phyloP scores from a whole-genome alignment of 2,329 filamentous ascomycete species.

The Albifimbria verrucaria region DNA sequence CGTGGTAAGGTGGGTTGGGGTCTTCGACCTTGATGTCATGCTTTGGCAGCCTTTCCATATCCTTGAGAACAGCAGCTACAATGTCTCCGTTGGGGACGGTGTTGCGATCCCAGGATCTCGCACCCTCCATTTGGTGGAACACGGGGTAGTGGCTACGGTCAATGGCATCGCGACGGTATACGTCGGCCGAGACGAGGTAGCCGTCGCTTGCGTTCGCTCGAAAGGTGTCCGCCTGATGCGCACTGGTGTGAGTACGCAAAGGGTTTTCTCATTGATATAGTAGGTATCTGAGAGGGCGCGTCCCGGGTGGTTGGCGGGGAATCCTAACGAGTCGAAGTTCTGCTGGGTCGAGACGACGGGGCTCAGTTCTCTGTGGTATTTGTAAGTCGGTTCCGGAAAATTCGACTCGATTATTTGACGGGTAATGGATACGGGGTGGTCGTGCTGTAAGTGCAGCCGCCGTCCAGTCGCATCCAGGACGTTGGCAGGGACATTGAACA shows the following conservation, averaged over 20 bases:
- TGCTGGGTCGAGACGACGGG: conserved; percentile 81
- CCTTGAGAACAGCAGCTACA: conserved; percentile 63
- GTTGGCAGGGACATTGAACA: conserved; percentile 79
- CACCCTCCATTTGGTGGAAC: conserved; percentile 99
- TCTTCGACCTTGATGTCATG: conserved; percentile 80
- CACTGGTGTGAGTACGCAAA: conserved; percentile 93
- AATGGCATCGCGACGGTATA: conserved; percentile 92
- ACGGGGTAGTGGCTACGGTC: conserved; percentile 94
- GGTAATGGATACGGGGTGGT: conserved; percentile 89
- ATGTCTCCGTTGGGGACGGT: conserved; percentile 57
- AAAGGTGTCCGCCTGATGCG: conserved; percentile 85
- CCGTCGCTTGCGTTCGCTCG: conserved; percentile 68
- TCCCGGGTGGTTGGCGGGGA: conserved; percentile 83
- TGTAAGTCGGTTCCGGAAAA: conserved; percentile 71
- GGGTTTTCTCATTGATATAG: conserved; percentile 81
- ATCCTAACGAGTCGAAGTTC: conserved; percentile 97
- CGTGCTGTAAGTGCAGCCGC: conserved; percentile 81
- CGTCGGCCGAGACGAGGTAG: conserved; percentile 89
- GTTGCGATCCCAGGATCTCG: conserved; percentile 78
- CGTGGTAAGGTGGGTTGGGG: conserved; percentile 72
- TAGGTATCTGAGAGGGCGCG: conserved; percentile 89
- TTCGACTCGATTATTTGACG: conserved; percentile 87
- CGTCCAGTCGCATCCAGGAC: conserved; percentile 73
- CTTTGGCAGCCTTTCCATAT: conserved; percentile 67
- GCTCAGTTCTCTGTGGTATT: conserved; percentile 72